phyloP scores from a whole-genome alignment of 164 flowering plant genomes.

The Hamamelis virginiana region DNA sequence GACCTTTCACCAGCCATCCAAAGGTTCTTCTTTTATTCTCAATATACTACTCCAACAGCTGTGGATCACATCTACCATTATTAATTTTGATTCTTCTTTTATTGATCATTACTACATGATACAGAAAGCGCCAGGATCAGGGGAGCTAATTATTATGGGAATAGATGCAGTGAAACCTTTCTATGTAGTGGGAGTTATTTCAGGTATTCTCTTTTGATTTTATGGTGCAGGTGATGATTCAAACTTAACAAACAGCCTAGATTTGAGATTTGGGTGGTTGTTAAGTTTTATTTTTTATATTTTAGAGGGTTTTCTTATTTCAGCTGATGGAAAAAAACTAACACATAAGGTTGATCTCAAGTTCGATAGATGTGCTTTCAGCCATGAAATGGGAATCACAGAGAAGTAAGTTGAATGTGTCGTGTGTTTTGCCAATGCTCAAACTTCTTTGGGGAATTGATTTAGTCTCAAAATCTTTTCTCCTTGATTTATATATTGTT shows the following conservation, averaged over 20 bases:
- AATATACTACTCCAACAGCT: background rate
- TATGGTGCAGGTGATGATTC: background rate
- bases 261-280: too few relatives aligned
- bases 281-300: too few relatives aligned
- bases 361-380: conserved; percentile 34
- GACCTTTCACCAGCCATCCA: conserved; percentile 61
- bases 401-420: conserved; percentile 14
- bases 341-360: conserved; percentile 49
- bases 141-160: conserved; percentile 61
- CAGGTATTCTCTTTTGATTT: conserved; percentile 34
- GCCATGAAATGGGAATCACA: too few relatives aligned
- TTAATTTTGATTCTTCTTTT: background rate
- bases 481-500: too few relatives aligned
- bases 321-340: conserved; percentile 62
- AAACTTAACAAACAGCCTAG: too few relatives aligned
- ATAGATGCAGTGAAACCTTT: conserved; percentile 44
- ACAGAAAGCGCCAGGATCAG: too few relatives aligned
- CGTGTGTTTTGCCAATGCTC: too few relatives aligned
- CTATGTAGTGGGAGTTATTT: conserved; percentile 50
- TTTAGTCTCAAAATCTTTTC: too few relatives aligned
- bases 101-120: background rate
- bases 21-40: conserved; percentile 35
- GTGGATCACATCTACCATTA: background rate
- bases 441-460: too few relatives aligned
- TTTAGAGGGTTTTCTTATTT: too few relatives aligned